Evolutionary conservation across 805 yeast species (phyloP).

Genomic region (Zygosaccharomyces pseudorouxii): DNA sequence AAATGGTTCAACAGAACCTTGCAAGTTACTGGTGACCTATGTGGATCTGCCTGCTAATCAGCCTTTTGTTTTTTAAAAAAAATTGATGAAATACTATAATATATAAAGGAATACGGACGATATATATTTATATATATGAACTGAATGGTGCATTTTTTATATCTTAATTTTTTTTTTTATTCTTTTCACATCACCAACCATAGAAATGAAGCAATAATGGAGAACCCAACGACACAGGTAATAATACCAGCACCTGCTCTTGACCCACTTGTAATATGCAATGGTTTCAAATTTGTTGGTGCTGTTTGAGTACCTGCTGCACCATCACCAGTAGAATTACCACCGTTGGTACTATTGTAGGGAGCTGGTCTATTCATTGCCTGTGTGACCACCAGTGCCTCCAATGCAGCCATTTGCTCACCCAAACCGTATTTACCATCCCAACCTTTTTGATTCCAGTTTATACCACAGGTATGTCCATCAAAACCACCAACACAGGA

Average conservation of each 20-base stretch:
- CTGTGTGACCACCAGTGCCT: conserved; percentile 45
- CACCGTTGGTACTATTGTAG: conserved; percentile 59
- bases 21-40: conserved; percentile 10
- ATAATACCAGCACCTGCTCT: conserved; percentile 67
- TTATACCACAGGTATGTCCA: conserved; percentile 81
- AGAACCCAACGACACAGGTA: conserved; percentile 51
- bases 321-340: conserved; percentile 61
- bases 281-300: conserved; percentile 38
- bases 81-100: background rate
- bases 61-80: background rate
- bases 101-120: background rate
- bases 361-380: conserved; percentile 48
- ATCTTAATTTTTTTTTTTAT: background rate
- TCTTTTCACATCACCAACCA: conserved; percentile 40
- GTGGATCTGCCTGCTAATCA: conserved; percentile 8
- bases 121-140: background rate
- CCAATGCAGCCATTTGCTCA: conserved; percentile 85
- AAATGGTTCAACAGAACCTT: conserved; percentile 24
- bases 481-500: conserved; percentile 86
- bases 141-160: background rate
- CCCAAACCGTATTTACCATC: conserved; percentile 81
- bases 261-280: conserved; percentile 43
- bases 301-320: conserved; percentile 57
- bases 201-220: conserved; percentile 40
- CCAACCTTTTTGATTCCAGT: conserved; percentile 68